Conservation (phyloP, 306 rosid species). For the Cucumis hystrix region DNA sequence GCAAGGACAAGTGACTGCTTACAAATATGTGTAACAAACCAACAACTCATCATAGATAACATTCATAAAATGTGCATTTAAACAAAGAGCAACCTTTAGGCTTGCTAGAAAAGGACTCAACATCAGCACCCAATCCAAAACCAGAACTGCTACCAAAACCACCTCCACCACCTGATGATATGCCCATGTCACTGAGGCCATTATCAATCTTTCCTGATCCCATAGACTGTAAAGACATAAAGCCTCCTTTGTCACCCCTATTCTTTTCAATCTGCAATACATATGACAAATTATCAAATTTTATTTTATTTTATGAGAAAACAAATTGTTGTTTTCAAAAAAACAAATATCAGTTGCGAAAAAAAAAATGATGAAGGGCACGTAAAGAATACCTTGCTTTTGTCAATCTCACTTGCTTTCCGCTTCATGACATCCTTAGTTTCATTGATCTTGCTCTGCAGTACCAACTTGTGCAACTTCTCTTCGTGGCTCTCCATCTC, state of each 20-base stretch:
- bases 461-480: conserved; percentile 82
- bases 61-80: neutral
- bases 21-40: neutral
- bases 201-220: conserved; percentile 88
- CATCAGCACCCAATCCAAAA: conserved; percentile 55
- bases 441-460: conserved; percentile 91
- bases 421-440: conserved; percentile 96
- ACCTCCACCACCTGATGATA: conserved; percentile 72
- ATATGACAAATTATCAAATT: neutral
- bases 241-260: conserved; percentile 88
- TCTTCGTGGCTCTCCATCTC: conserved; percentile 99
- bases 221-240: conserved; percentile 68
- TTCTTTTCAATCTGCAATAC: conserved; percentile 67
- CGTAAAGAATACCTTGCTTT: conserved; percentile 68
- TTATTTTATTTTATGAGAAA: neutral
- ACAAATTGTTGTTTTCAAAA: neutral
- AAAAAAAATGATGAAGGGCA: neutral
- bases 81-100: conserved; percentile 55
- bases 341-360: neutral
- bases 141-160: conserved; percentile 88
- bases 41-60: neutral
- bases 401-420: conserved; percentile 96
- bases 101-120: conserved; percentile 67
- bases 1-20: neutral
- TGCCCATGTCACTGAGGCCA: conserved; percentile 61